Evolutionary conservation across 768 basidiomycete genomes (phyloP).

Genomic region (Boletus pseudo-olivaceus): DNA sequence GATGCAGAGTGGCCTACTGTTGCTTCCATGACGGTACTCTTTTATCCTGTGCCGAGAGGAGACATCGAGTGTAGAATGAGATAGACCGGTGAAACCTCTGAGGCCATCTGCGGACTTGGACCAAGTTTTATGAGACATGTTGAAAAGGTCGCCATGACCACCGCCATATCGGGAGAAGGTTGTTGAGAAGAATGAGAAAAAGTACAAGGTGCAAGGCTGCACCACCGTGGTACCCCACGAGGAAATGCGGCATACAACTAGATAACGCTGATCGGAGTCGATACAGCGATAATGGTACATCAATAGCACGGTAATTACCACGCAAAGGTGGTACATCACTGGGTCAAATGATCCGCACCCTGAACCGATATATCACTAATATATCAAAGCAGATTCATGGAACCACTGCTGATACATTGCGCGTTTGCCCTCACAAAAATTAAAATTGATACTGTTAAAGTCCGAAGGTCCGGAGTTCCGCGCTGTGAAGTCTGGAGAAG

Average conservation of each 20-base stretch:
- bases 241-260: constrained; percentile 21
- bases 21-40: constrained; percentile 61
- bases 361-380: too few species aligned
- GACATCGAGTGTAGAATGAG: constrained; percentile 38
- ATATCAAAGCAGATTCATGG: too few species aligned
- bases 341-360: too few species aligned
- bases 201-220: constrained; percentile 47
- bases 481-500: too few species aligned
- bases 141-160: constrained; percentile 63
- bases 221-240: constrained; percentile 1
- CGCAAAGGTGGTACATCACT: too few species aligned
- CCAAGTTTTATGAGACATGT: constrained; percentile 70
- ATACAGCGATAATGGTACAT: too few species aligned
- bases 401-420: too few species aligned
- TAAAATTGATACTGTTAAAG: too few species aligned
- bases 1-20: constrained; percentile 52
- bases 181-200: constrained; percentile 46
- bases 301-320: too few species aligned
- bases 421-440: too few species aligned
- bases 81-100: constrained; percentile 44
- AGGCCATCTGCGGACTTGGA: constrained; percentile 80
- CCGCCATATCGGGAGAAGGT: constrained; percentile 28
- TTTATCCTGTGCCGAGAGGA: constrained; percentile 59
- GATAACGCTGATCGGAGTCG: too few species aligned
- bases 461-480: too few species aligned